Evolutionary conservation across 2,329 filamentous ascomycete genomes (phyloP), one percentile per base, ranked within the genome.

Genomic region (Fusarium transvaalense): DNA sequence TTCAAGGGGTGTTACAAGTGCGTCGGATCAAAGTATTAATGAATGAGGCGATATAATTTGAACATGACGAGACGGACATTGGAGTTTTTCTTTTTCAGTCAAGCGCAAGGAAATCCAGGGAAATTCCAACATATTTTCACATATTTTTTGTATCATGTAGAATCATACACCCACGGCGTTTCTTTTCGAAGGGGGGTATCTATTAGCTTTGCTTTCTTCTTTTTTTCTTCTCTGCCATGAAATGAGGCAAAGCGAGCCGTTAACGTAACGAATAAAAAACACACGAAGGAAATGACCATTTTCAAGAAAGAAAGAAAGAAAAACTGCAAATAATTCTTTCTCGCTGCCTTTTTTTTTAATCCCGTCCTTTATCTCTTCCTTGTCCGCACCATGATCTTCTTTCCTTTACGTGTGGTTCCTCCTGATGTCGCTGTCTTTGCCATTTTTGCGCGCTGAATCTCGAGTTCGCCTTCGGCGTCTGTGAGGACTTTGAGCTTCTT

Each of bases 341-440:
- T 43, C 55, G 13, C 10, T 23, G 39, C 25, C n/a, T n/a, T n/a
- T n/a, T n/a, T n/a, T n/a, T n/a, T n/a, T n/a, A n/a, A n/a, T n/a
- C n/a, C n/a, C n/a, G n/a, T n/a, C n/a, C n/a, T 15, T 76, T 81
- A 89, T 74, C 86, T 82, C 82, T 91, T 91, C 67, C 88, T 83
- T 76, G 87, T 83, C 66, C 86, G 84, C 56, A 89, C 83, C 81
- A 88, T 89, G 66, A 89, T 84, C 79, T 88, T 89, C 77, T 85
- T 85, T 25, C 88, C 88, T 38, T 82, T 81, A 75, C 87, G 88
- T 29, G 85, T 89, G n/a, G 82, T 74, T 15, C 87, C 86, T 37
- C 86, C 86, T 8, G 85, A 83, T 3, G 88, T 90, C 10, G 85
- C 81, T 68, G 87, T 89, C 81, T 91, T 91, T 35, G 86, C 87